Evolutionary conservation across 2,329 filamentous ascomycete species (phyloP).

Genomic region (Calonectria leucothoes): DNA sequence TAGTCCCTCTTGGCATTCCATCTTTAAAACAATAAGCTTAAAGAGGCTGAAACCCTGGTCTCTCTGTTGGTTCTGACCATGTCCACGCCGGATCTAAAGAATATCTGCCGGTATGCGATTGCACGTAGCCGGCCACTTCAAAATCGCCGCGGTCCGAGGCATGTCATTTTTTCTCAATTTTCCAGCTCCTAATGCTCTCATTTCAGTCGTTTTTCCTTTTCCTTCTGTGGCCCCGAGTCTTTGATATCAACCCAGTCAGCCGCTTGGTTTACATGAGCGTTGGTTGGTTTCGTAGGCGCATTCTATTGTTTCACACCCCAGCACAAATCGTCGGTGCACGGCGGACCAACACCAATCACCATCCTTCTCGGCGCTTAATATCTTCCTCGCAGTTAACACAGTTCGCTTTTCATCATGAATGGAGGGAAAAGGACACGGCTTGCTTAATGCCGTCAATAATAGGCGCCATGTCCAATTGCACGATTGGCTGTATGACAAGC

Average conservation of each 20-base stretch:
- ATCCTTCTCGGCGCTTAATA: neutral
- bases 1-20: neutral
- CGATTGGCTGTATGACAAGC: neutral
- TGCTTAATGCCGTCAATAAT: neutral
- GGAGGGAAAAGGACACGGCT: neutral
- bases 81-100: neutral
- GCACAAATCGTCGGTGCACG: neutral
- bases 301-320: slow-evolving; percentile 5
- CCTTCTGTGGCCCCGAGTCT: neutral
- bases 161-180: neutral
- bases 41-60: neutral
- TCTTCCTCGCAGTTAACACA: neutral
- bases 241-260: neutral
- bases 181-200: neutral
- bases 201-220: neutral
- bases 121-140: neutral
- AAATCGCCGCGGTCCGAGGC: neutral
- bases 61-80: neutral
- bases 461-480: neutral
- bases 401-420: too few relatives aligned
- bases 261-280: neutral
- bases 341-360: neutral
- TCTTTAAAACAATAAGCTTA: neutral
- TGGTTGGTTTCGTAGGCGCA: neutral
- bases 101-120: neutral